Evolutionary conservation across 1,139 yeast genomes (phyloP).

Genomic region (Lodderomyces metapsilosis): DNA sequence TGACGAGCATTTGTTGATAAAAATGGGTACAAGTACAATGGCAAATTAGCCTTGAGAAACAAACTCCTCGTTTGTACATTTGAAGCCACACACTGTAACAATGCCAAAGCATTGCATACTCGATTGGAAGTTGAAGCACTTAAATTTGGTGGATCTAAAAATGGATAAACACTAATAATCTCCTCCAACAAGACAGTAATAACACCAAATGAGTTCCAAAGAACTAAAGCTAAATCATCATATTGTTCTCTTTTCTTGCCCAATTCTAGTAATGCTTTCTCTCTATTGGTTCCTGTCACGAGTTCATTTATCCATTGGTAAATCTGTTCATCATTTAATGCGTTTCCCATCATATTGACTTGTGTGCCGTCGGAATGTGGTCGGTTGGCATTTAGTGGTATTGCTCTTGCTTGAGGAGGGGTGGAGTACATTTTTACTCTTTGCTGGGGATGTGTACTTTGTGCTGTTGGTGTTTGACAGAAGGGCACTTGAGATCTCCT

Average conservation of each 20-base stretch:
- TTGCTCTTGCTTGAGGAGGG: not conserved
- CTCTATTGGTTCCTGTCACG: slow-evolving; percentile 86
- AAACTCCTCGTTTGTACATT: slow-evolving; percentile 85
- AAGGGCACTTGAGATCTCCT: too few relatives aligned
- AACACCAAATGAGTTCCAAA: slow-evolving; percentile 96
- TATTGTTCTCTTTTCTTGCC: slow-evolving; percentile 94
- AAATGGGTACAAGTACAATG: slow-evolving; percentile 89
- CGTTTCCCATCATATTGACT: slow-evolving; percentile 30
- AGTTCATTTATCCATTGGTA: slow-evolving; percentile 88
- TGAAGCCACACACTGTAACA: slow-evolving; percentile 94
- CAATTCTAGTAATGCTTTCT: slow-evolving; percentile 84
- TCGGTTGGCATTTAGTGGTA: not conserved
- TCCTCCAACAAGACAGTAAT: slow-evolving; percentile 91
- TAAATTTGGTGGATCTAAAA: slow-evolving; percentile 81
- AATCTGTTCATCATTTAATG: slow-evolving; percentile 82
- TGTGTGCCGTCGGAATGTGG: not conserved
- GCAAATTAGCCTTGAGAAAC: slow-evolving; percentile 87
- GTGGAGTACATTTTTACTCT: not conserved
- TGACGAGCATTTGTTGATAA: slow-evolving; percentile 89
- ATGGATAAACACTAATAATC: slow-evolving; percentile 85
- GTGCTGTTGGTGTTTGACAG: not conserved
- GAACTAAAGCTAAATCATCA: slow-evolving; percentile 86
- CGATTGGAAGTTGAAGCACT: slow-evolving; percentile 88
- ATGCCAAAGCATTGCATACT: slow-evolving; percentile 93
- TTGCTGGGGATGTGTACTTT: too few relatives aligned